Evolutionary conservation across 192 early-diverging fungal species (phyloP), one percentile per base, ranked within the genome.

Genomic region (Linnemannia zychae): DNA sequence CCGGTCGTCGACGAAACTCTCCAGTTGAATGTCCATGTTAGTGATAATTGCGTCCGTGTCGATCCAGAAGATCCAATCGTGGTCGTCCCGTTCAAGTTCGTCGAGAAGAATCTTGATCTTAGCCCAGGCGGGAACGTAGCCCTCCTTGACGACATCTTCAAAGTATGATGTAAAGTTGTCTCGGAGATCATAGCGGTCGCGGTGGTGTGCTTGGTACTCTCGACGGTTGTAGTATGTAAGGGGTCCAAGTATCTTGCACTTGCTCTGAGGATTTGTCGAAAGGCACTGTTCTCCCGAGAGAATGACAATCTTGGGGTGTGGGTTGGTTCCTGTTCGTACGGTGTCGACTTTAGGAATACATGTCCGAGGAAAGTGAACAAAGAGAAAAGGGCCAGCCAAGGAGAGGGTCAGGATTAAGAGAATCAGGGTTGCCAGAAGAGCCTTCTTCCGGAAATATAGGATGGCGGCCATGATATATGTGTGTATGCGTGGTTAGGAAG

Each of bases 21-120:
- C 89, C 0, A 92, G 60, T 1, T 57, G 33, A 20, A 82, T 80
- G 40, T 89, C 78, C 37, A 81, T 82, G 71, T 92, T 90, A 73
- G 87, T 80, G 28, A 92, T 80, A 1, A 92, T 83, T n/a, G 88
- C 89, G 69, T 92, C 89, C 82, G 90, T 91, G 72, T 91, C 91
- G 72, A 91, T 75, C 90, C 89, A 92, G 65, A 92, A 91, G 15
- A 90, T 47, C 90, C 91, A 92, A 24, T 91, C 90, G 52, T 53
- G 36, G 48, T 80, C 79, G 38, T 53, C 49, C 50, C 71, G 49
- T n/a, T 76, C 79, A 4, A 82, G 75, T 71, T 72, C 80, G 24
- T 82, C 74, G 12, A 73, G 24, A 31, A 71, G 24, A 37, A 81
- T 76, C 60, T 76, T 76, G 69, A 72, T 38, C 38, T 72, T 83